A percentile compares a stretch with the other conserved stretches of the same genome.
phyloP scores from a whole-genome alignment of 2,329 filamentous ascomycete genomes.

The Talaromyces sp. region DNA sequence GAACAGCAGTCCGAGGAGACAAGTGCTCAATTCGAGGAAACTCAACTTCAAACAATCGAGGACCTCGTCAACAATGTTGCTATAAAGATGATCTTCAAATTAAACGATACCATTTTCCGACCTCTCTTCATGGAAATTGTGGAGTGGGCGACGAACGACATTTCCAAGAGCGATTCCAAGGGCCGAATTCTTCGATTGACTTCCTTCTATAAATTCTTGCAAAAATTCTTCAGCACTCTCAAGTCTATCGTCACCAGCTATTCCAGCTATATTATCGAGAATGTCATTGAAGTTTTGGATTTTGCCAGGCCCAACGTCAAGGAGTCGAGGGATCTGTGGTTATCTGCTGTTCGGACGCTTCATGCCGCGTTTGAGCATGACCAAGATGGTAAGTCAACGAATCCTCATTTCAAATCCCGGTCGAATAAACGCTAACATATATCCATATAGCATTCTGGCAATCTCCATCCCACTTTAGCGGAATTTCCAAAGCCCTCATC shows the following conservation, averaged over 20 bases:
- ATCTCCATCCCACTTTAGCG: slow-evolving; percentile 77
- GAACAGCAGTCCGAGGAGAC: slow-evolving; percentile 33
- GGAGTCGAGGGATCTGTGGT: slow-evolving; percentile 61
- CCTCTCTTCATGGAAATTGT: slow-evolving; percentile 85
- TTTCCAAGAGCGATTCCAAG: slow-evolving; percentile 59
- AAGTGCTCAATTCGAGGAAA: slow-evolving; percentile 41
- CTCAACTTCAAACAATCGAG: slow-evolving; percentile 59
- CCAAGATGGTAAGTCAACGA: slow-evolving; percentile 61
- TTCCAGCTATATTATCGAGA: slow-evolving; percentile 77
- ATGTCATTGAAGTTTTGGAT: slow-evolving; percentile 62
- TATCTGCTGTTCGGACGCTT: slow-evolving; percentile 67
- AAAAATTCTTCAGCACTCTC: slow-evolving; percentile 75
- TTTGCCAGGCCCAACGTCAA: slow-evolving; percentile 40
- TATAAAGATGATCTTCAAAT: slow-evolving; percentile 90
- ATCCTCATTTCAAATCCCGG: not conserved
- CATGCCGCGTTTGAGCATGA: slow-evolving; percentile 78
- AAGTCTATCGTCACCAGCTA: slow-evolving; percentile 95
- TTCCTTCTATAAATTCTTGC: slow-evolving; percentile 77
- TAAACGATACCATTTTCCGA: slow-evolving; percentile 90
- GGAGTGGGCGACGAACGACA: slow-evolving; percentile 67
- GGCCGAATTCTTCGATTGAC: slow-evolving; percentile 64
- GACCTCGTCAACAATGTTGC: slow-evolving; percentile 64
- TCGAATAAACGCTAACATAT: not conserved
- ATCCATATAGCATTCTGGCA: slow-evolving; percentile 74
- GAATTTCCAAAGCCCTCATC: slow-evolving; percentile 67